These are phyloP conservation scores for Auriscalpium microsporum DNA, from an alignment of 768 basidiomycete species.

Conservation along the genomic window DNA sequence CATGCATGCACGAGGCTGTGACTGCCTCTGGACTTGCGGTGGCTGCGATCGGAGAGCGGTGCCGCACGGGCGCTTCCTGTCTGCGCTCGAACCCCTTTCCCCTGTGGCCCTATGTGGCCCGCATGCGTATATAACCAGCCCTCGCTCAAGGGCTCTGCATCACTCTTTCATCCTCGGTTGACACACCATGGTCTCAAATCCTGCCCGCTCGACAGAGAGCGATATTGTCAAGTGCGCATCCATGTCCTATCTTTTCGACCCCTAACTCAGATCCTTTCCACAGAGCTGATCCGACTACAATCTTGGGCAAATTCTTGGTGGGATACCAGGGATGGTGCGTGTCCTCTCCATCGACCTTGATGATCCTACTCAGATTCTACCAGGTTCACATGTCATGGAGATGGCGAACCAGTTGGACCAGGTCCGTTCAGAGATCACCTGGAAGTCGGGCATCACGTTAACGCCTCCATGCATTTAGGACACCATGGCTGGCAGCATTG, in stretches of 20 bases:
- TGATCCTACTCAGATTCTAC: not conserved
- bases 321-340: conserved; percentile 84
- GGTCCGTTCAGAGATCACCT: conserved; percentile 24
- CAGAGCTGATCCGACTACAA: conserved; percentile 66
- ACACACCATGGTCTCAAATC: not conserved
- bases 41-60: too few species aligned
- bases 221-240: conserved; percentile 7
- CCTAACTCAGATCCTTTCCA: not conserved
- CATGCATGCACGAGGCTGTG: too few species aligned
- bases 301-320: conserved; percentile 77
- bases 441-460: too few species aligned
- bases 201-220: conserved; percentile 11
- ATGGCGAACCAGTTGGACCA: conserved; percentile 58
- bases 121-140: too few species aligned
- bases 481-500: conserved; percentile 88
- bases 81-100: too few species aligned
- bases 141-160: not conserved
- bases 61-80: too few species aligned
- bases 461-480: conserved; percentile 23
- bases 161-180: not conserved
- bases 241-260: too few species aligned
- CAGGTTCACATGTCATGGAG: conserved; percentile 68
- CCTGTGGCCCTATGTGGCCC: too few species aligned
- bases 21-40: too few species aligned
- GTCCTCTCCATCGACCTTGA: not conserved